A percentile compares a stretch with the other conserved stretches of the same genome.
Evolutionary conservation across 805 yeast genomes (phyloP).

Genomic region (Myxozyma mucilagina): DNA sequence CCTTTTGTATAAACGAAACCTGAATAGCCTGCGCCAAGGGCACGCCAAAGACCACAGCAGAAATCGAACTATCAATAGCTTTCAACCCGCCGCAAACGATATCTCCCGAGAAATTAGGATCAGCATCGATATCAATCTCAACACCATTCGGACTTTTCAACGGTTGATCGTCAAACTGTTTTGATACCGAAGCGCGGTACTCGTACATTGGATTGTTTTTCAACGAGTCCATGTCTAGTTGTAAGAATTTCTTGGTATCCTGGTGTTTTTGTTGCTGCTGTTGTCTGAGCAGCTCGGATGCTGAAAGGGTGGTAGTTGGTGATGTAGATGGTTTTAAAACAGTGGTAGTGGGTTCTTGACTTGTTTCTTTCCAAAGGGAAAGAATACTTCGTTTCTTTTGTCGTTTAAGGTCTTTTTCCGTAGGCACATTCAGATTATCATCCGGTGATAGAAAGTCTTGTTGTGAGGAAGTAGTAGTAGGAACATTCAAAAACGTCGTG

Average conservation of each 20-base stretch:
- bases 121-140: slow-evolving; percentile 10
- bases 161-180: slow-evolving; percentile 1
- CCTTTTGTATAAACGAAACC: slow-evolving; percentile 22
- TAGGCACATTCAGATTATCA: background rate
- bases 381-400: slow-evolving; percentile 59
- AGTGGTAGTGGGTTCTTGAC: background rate
- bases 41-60: slow-evolving; percentile 22
- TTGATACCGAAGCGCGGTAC: slow-evolving; percentile 21
- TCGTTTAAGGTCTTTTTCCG: slow-evolving; percentile 47
- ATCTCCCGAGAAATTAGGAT: slow-evolving; percentile 17
- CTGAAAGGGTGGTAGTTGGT: background rate
- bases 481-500: background rate
- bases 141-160: background rate
- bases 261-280: slow-evolving; percentile 20
- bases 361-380: slow-evolving; percentile 46
- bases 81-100: slow-evolving; percentile 23
- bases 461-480: background rate
- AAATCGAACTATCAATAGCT: slow-evolving; percentile 10
- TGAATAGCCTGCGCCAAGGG: slow-evolving; percentile 26
- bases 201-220: slow-evolving; percentile 27
- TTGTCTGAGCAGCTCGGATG: slow-evolving; percentile 12
- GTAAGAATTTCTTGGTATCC: slow-evolving; percentile 19
- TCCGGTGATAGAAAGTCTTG: background rate
- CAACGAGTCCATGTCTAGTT: slow-evolving; percentile 16
- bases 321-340: background rate